A percentile compares a stretch with the other conserved stretches of the same genome.
These are phyloP conservation scores for Zygosaccharomyces sapae DNA, from an alignment of 1,139 yeast genomes.

Conservation along the genomic window DNA sequence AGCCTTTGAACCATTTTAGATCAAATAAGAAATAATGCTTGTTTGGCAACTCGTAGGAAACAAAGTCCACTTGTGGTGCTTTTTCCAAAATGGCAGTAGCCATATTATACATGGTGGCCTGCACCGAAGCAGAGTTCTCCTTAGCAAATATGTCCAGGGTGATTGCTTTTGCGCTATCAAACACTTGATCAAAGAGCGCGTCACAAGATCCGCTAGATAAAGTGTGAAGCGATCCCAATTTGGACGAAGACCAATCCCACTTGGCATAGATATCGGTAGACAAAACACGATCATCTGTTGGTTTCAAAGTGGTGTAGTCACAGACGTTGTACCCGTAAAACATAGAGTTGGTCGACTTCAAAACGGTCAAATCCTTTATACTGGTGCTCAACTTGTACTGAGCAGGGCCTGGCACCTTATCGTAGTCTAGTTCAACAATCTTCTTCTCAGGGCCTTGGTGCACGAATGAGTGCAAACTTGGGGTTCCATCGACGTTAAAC, in stretches of 20 bases:
- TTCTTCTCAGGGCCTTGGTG: conserved; percentile 83
- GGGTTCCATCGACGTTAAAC: conserved; percentile 65
- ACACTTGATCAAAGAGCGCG: conserved; percentile 64
- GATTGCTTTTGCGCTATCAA: conserved; percentile 54
- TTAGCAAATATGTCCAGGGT: conserved; percentile 76
- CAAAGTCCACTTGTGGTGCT: conserved; percentile 56
- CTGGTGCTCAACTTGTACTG: conserved; percentile 61
- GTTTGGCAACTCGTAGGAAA: conserved; percentile 76
- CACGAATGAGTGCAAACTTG: conserved; percentile 77
- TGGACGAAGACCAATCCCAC: conserved; percentile 62
- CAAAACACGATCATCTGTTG: conserved; percentile 76
- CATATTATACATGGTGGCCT: conserved; percentile 95
- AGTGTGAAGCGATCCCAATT: conserved; percentile 48
- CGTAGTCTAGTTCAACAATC: conserved; percentile 52
- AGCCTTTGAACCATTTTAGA: conserved; percentile 75
- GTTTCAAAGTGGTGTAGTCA: conserved; percentile 82
- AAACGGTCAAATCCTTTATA: conserved; percentile 76
- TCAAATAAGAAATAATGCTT: conserved; percentile 82
- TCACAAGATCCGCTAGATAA: conserved; percentile 51
- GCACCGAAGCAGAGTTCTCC: conserved; percentile 87
- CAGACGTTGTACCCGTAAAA: conserved; percentile 81
- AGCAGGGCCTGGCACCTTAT: conserved; percentile 42
- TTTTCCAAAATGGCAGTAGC: conserved; percentile 60
- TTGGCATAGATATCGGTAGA: conserved; percentile 80
- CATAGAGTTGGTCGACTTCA: conserved; percentile 92